These are phyloP conservation scores for Strobilomyces confusus DNA, from an alignment of 768 basidiomycete genomes.

Conservation along the genomic window DNA sequence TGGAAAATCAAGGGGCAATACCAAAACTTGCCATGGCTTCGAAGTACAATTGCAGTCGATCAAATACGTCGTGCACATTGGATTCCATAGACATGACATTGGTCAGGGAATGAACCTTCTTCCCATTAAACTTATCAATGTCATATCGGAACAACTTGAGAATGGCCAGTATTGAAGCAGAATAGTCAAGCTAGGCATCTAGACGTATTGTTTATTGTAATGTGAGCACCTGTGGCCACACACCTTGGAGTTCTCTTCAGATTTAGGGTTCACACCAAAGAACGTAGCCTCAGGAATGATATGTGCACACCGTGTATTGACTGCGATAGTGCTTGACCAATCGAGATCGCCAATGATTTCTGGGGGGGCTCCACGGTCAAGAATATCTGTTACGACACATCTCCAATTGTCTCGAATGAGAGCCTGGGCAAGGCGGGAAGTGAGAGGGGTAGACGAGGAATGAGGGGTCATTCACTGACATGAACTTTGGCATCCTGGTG, in stretches of 20 bases:
- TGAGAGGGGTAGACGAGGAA: not conserved
- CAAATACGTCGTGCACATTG: not conserved
- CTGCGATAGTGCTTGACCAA: not conserved
- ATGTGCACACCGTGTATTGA: not conserved
- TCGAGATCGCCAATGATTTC: not conserved
- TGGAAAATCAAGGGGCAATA: not conserved
- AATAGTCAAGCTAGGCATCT: conserved; percentile 2
- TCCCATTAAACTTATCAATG: not conserved
- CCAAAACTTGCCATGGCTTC: conserved; percentile 2
- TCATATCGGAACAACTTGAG: conserved; percentile 3
- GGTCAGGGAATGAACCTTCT: conserved; percentile 4
- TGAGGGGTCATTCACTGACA: not conserved
- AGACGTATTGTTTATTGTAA: not conserved
- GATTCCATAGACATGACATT: not conserved
- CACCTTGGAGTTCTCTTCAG: not conserved
- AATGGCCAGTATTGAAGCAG: conserved; percentile 1
- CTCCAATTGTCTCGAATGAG: conserved; percentile 34
- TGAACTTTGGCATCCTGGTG: not conserved
- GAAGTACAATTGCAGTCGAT: conserved; percentile 1
- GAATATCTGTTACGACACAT: conserved; percentile 32
- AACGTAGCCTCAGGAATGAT: conserved; percentile 5
- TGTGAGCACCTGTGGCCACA: not conserved
- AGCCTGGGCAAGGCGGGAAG: conserved; percentile 22
- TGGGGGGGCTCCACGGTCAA: conserved; percentile 12
- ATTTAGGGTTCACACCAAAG: conserved; percentile 1